Conservation (phyloP, 1,284 basidiomycete species). For the Puccinia hordei region DNA sequence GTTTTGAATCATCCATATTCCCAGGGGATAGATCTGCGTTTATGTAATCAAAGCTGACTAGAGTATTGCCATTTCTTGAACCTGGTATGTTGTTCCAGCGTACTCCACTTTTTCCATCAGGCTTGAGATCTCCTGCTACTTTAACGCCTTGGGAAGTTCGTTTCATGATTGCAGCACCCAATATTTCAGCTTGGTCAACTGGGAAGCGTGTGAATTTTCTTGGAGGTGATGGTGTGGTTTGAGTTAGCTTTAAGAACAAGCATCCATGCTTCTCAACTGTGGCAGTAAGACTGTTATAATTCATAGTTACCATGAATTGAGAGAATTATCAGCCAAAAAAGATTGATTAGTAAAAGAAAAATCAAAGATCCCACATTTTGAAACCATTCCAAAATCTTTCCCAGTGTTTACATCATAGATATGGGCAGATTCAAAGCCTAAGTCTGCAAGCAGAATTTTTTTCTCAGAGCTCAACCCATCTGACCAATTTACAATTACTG, state of each 20-base stretch:
- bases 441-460: slow-evolving; percentile 5
- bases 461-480: neutral
- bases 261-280: slow-evolving; percentile 2
- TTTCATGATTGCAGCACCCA: slow-evolving; percentile 12
- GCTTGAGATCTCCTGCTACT: neutral
- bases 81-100: slow-evolving; percentile 19
- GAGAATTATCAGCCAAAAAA: neutral
- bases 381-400: slow-evolving; percentile 22
- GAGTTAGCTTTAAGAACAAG: slow-evolving; percentile 28
- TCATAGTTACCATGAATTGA: neutral
- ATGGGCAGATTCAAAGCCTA: slow-evolving; percentile 32
- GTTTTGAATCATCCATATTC: neutral
- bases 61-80: slow-evolving; percentile 4
- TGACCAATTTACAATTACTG: slow-evolving; percentile 44
- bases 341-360: neutral
- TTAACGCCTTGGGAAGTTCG: neutral
- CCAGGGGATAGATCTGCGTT: slow-evolving; percentile 10
- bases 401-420: slow-evolving; percentile 13
- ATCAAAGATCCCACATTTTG: slow-evolving; percentile 8
- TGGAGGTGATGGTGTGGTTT: neutral
- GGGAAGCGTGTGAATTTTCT: slow-evolving; percentile 3
- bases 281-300: neutral
- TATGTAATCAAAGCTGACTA: slow-evolving; percentile 48
- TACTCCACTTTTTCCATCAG: slow-evolving; percentile 2
- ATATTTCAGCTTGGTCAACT: neutral